Conservation (phyloP, 78 protist genomes). For the Dictyostelium brefeldianum region DNA sequence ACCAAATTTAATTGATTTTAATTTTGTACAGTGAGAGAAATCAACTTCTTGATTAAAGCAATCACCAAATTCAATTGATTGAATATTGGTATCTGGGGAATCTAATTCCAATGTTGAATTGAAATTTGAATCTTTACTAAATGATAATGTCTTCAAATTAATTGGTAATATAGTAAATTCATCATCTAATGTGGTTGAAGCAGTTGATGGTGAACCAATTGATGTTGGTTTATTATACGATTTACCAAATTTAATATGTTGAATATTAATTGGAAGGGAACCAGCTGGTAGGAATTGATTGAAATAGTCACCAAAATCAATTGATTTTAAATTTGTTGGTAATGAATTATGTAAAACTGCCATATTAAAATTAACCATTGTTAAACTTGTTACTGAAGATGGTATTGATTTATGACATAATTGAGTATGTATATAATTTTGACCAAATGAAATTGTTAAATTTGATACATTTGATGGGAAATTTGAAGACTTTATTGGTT, state of each 20-base stretch:
- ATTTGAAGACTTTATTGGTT: background rate
- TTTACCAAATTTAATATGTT: background rate
- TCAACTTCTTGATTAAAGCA: background rate
- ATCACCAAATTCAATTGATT: constrained; percentile 14
- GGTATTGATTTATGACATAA: constrained; percentile 10
- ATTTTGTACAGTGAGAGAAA: background rate
- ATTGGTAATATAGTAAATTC: background rate
- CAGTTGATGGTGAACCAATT: background rate
- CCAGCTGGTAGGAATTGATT: background rate
- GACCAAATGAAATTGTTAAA: background rate
- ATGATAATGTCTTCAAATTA: background rate
- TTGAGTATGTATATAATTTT: background rate
- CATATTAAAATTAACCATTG: constrained; percentile 4
- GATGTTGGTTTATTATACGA: constrained; percentile 15
- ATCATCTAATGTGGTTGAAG: too few relatives aligned
- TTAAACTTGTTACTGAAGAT: background rate
- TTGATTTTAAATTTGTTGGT: constrained; percentile 6
- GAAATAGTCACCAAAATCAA: constrained; percentile 14
- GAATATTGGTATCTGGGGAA: background rate
- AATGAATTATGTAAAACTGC: background rate
- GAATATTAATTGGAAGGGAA: background rate
- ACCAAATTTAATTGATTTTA: constrained; percentile 12
- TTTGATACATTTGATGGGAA: background rate
- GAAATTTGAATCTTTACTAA: background rate
- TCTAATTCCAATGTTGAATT: background rate